phyloP scores from a whole-genome alignment of 306 rosid species.

The Prunus mume region DNA sequence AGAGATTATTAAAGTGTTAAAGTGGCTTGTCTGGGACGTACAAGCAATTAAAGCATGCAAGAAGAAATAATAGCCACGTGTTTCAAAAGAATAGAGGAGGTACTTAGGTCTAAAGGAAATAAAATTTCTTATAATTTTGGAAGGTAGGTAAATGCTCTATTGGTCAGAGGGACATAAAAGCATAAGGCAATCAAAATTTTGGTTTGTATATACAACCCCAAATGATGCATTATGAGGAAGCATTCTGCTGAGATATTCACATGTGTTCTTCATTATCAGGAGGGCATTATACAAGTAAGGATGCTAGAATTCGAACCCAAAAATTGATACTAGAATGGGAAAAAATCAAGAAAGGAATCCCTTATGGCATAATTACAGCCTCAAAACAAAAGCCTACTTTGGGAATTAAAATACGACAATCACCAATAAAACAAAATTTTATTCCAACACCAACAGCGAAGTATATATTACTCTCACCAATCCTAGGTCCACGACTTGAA shows the following conservation, averaged over 20 bases:
- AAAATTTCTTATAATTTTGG: background rate
- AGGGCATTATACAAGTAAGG: background rate
- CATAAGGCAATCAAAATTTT: background rate
- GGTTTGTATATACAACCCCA: background rate
- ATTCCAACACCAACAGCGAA: too few relatives aligned
- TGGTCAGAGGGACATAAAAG: background rate
- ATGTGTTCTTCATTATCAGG: background rate
- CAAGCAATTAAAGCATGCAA: background rate
- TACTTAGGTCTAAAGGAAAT: background rate
- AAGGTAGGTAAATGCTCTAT: background rate
- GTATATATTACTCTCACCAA: background rate
- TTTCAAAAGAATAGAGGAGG: background rate
- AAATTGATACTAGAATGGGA: too few relatives aligned
- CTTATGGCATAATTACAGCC: too few relatives aligned
- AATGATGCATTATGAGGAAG: background rate
- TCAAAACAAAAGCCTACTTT: too few relatives aligned
- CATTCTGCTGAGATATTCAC: background rate
- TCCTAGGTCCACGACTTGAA: background rate
- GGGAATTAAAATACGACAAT: too few relatives aligned
- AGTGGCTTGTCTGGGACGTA: background rate
- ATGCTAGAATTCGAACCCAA: too few relatives aligned
- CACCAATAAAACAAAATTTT: too few relatives aligned
- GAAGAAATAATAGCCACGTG: background rate
- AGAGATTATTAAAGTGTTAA: constrained; percentile 21
- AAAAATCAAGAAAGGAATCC: too few relatives aligned